A percentile compares a stretch with the other conserved stretches of the same genome.
Conservation (phyloP, 306 rosid genomes). For the Sesbania bispinosa region DNA sequence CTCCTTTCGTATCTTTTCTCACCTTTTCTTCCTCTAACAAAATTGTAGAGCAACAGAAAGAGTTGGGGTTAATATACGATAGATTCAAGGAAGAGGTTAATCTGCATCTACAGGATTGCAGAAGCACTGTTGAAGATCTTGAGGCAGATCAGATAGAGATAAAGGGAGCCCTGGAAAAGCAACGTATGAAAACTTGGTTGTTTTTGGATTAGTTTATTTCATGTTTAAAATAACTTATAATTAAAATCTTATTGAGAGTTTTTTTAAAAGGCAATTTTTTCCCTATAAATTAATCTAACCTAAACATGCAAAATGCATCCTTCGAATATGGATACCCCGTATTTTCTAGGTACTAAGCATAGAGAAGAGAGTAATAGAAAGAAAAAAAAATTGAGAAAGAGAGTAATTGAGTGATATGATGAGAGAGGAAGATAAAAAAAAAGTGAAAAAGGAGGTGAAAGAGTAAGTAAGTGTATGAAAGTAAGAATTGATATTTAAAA, state of each 20-base stretch:
- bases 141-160: conserved; percentile 67
- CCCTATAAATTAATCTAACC: background rate
- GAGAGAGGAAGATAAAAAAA: no score
- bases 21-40: conserved; percentile 21
- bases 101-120: conserved; percentile 75
- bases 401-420: no score
- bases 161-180: conserved; percentile 75
- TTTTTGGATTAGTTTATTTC: background rate
- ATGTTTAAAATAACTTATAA: background rate
- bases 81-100: conserved; percentile 81
- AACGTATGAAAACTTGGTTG: conserved; percentile 57
- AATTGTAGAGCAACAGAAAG: conserved; percentile 66
- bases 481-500: conserved; percentile 9
- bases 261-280: background rate
- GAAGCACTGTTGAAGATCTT: conserved; percentile 60
- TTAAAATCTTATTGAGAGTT: background rate
- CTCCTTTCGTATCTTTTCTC: conserved; percentile 5
- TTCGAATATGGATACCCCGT: no score
- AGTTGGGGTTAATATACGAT: conserved; percentile 61
- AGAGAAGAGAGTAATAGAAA: no score
- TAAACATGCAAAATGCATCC: no score
- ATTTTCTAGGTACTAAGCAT: no score
- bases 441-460: no score
- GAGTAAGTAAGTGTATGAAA: no score
- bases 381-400: no score